Conservation (phyloP, 1,139 yeast genomes). For the Tardiomyces blankii region DNA sequence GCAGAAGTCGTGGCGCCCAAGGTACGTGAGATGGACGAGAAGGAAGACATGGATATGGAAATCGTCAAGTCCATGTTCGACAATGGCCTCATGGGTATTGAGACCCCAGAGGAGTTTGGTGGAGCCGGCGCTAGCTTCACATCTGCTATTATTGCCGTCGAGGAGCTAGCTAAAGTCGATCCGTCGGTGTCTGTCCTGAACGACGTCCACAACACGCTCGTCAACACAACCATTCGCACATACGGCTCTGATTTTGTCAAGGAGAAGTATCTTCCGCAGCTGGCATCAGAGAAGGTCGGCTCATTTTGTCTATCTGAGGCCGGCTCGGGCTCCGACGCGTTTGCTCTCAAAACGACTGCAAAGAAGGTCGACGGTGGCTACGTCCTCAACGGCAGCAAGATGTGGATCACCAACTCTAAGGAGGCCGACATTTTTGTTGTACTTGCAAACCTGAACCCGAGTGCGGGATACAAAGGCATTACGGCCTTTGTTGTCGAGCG, state of each 20-base stretch:
- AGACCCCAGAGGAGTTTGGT: slow-evolving; percentile 34
- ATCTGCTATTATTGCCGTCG: slow-evolving; percentile 33
- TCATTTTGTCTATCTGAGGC: slow-evolving; percentile 33
- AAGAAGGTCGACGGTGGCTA: slow-evolving; percentile 21
- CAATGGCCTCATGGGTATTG: slow-evolving; percentile 34
- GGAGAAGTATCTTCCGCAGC: slow-evolving; percentile 29
- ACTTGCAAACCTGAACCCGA: slow-evolving; percentile 32
- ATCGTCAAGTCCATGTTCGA: slow-evolving; percentile 30
- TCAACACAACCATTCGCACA: slow-evolving; percentile 30
- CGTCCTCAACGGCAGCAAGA: slow-evolving; percentile 25
- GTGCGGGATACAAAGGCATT: slow-evolving; percentile 35
- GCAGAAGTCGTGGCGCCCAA: slow-evolving; percentile 30
- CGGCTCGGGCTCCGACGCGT: slow-evolving; percentile 31
- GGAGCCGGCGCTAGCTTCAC: slow-evolving; percentile 37
- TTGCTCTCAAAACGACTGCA: slow-evolving; percentile 24
- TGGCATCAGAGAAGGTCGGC: slow-evolving; percentile 29
- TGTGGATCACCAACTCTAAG: slow-evolving; percentile 35
- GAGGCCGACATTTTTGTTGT: slow-evolving; percentile 34
- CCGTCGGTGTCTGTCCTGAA: slow-evolving; percentile 33
- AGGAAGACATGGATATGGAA: slow-evolving; percentile 29
- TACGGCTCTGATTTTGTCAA: slow-evolving; percentile 29
- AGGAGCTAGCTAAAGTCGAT: slow-evolving; percentile 35
- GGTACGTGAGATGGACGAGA: slow-evolving; percentile 34
- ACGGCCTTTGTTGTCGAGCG: slow-evolving; percentile 35
- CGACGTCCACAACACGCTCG: slow-evolving; percentile 36